Base-by-base conservation (phyloP, 257 asterid genomes). In the Lithospermum erythrorhizon region DNA sequence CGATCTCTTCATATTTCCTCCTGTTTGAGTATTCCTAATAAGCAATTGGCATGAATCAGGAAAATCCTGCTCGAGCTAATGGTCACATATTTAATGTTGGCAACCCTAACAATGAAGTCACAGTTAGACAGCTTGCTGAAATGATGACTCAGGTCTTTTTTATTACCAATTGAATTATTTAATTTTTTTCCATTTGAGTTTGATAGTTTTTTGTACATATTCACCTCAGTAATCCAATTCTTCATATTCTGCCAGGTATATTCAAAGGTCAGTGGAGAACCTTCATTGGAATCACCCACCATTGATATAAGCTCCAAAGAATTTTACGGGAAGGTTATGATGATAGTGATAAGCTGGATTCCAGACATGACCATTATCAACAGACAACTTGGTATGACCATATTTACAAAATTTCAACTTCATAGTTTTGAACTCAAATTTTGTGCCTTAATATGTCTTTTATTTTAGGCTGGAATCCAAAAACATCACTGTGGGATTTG, bases 301-400 rank as follows among this genome's bases (percentile, higher is more conserved):
- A 51, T 87, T 21, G 97, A 90, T 65, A 76, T 87, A 58, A 87
- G 86, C 80, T 90, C 97, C 35, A 81, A 87, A 79, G 96, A 90
- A 68, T 90, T 90, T 52, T 90, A 90, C 20, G 97, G 97, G 97
- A 83, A 75, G 97, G 97, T 41, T 90, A 90, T 58, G 97, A 90
- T 64, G 97, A 90, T 56, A 90, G 97, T 72, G 97, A 90, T 76
- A 90, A 83, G 81, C 78, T n/a, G 97, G 73, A 90, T 90, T 68
- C 97, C 97, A 6, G 97, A 90, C 70, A 90, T 90, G 97, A 85
- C 95, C 72, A 87, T 87, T 57, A 90, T 90, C 70, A 90, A 87
- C 87, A 78, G 67, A 73, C 96, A 87, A 67, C 97, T 90, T 22
- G 96, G 96, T 90, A 87, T 68, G 29, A 22, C 29, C 57, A 16